These are phyloP conservation scores for Simplicillium aogashimaense DNA, from an alignment of 2,329 filamentous ascomycete species.

Conservation along the genomic window DNA sequence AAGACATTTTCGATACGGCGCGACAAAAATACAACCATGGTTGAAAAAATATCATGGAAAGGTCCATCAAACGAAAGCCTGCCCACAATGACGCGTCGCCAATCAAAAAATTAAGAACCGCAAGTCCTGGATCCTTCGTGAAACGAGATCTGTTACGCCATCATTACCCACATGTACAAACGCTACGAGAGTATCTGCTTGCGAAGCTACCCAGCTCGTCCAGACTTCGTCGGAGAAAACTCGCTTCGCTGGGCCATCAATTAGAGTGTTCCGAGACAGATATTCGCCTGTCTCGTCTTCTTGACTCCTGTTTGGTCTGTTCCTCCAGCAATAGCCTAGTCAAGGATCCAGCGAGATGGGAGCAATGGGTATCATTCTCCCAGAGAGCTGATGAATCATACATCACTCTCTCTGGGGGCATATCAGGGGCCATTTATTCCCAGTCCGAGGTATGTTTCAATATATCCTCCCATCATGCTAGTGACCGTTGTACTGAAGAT, in stretches of 20 bases:
- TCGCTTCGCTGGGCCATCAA: conserved; percentile 31
- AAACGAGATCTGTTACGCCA: conserved; percentile 56
- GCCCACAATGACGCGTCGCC: conserved; percentile 12
- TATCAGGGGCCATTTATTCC: conserved; percentile 34
- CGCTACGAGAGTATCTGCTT: conserved; percentile 62
- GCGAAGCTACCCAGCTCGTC: conserved; percentile 57
- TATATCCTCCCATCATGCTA: conserved; percentile 2
- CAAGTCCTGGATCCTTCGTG: conserved; percentile 9
- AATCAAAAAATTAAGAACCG: conserved; percentile 6
- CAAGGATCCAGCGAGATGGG: conserved; percentile 27
- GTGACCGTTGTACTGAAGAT: conserved; percentile 4
- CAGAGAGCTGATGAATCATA: conserved; percentile 51
- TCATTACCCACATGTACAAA: conserved; percentile 57
- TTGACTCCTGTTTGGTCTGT: conserved; percentile 64
- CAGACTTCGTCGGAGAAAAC: conserved; percentile 48
- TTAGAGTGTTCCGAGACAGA: conserved; percentile 21
- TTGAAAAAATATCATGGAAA: neutral
- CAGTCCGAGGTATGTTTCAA: conserved; percentile 51
- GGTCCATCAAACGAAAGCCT: conserved; percentile 2
- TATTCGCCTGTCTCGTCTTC: conserved; percentile 39
- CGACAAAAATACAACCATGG: neutral
- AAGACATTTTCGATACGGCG: too few relatives aligned
- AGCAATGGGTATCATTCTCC: conserved; percentile 51
- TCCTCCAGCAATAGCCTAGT: conserved; percentile 19
- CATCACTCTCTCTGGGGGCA: conserved; percentile 39